Percentiles rank a stretch among this genome's conserved stretches.
These are phyloP conservation scores for Cylindrodendrum hubeiense DNA, from an alignment of 2,329 filamentous ascomycete genomes.

Conservation along the genomic window DNA sequence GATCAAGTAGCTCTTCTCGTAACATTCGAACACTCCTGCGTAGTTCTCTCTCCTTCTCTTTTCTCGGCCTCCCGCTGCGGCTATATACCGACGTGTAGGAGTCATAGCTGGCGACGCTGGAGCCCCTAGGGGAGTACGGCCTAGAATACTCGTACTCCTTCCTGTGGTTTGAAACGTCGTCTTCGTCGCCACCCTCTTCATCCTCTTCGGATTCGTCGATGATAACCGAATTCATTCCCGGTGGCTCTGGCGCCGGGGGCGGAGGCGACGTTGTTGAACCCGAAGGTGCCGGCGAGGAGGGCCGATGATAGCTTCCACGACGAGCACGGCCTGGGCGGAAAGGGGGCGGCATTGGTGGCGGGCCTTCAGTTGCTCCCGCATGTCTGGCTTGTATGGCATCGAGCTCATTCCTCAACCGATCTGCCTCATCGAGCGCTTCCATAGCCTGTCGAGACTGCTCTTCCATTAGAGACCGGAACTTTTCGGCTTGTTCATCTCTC, in stretches of 20 bases:
- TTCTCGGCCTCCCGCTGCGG: not conserved
- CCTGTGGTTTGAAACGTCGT: not conserved
- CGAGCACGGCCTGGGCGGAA: not conserved
- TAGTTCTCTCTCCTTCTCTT: not conserved
- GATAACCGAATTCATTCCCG: not conserved
- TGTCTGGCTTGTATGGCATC: not conserved
- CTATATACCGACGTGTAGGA: not conserved
- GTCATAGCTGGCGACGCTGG: not conserved
- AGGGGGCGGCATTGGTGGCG: not conserved
- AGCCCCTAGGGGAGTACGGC: not conserved
- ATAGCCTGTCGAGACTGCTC: not conserved
- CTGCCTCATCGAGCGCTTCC: not conserved
- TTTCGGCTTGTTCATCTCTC: not conserved
- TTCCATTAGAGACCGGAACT: not conserved
- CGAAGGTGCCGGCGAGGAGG: not conserved
- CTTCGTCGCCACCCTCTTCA: no score
- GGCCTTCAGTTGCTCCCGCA: not conserved
- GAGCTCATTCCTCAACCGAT: not conserved
- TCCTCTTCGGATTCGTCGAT: not conserved
- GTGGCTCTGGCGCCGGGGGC: not conserved
- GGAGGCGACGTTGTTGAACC: not conserved
- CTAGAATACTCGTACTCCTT: not conserved
- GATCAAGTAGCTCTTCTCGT: not conserved
- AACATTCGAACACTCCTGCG: not conserved
- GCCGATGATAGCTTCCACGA: not conserved